These are phyloP conservation scores for Hordeum vulgare DNA, from an alignment of 176 grass and related monocot genomes.

Conservation along the genomic window MorexV3_pseudomolecules_assembly NC_058519.1:531530385-531530884, in stretches of 20 bases:
- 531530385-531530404: neutral
- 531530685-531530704: constrained; percentile 42
- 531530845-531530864: constrained; percentile 53
- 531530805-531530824: constrained; percentile 47
- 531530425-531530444: neutral
- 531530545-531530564: too few relatives aligned
- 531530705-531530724: neutral
- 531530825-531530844: constrained; percentile 26
- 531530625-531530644: constrained; percentile 52
- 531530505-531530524: neutral
- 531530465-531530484: neutral
- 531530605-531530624: constrained; percentile 23
- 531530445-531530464: constrained; percentile 11
- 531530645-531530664: constrained; percentile 72
- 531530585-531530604: constrained; percentile 8
- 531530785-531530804: constrained; percentile 72
- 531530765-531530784: constrained; percentile 23
- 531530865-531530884: constrained; percentile 47
- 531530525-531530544: too few relatives aligned
- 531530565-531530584: too few relatives aligned
- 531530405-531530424: neutral
- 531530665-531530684: constrained; percentile 62
- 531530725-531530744: neutral
- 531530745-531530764: neutral
- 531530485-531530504: neutral